Evolutionary conservation across 345 rosid genomes (phyloP).

Genomic region (Salix koriyanagi): DNA sequence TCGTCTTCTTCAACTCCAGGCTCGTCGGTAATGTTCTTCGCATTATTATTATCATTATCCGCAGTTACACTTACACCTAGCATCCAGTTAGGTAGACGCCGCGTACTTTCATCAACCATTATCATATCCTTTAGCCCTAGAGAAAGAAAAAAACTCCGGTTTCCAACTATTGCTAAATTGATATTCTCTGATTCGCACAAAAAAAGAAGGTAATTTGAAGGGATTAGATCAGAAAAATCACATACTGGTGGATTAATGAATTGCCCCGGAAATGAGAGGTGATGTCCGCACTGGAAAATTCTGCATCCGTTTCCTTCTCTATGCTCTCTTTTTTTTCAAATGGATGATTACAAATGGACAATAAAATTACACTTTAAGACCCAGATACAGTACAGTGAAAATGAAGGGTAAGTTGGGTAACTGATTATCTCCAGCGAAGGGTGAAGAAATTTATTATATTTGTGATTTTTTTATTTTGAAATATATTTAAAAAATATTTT

Average conservation of each 20-base stretch:
- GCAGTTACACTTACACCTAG: not conserved
- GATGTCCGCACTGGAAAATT: not conserved
- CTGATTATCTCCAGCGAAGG: too few species aligned
- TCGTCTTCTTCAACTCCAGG: not conserved
- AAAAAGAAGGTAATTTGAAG: not conserved
- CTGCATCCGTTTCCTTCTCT: not conserved
- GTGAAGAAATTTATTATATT: too few species aligned
- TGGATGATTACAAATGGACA: not conserved
- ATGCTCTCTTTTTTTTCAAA: not conserved
- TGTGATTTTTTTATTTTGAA: too few species aligned
- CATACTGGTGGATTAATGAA: not conserved
- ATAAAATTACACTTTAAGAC: too few species aligned
- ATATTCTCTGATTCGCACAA: not conserved
- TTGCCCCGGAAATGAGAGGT: not conserved
- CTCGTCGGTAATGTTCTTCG: not conserved
- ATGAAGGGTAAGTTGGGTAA: too few species aligned
- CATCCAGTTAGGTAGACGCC: conserved; percentile 46
- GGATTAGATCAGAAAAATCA: not conserved
- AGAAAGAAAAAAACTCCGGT: not conserved
- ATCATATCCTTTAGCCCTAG: not conserved
- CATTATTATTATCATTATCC: conserved; percentile 3
- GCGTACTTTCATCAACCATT: conserved; percentile 14
- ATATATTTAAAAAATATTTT: too few species aligned
- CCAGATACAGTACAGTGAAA: too few species aligned
- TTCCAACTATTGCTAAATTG: not conserved